These are phyloP conservation scores for Lactifluus pinguis DNA, from an alignment of 768 basidiomycete species.

Conservation along the genomic window DNA sequence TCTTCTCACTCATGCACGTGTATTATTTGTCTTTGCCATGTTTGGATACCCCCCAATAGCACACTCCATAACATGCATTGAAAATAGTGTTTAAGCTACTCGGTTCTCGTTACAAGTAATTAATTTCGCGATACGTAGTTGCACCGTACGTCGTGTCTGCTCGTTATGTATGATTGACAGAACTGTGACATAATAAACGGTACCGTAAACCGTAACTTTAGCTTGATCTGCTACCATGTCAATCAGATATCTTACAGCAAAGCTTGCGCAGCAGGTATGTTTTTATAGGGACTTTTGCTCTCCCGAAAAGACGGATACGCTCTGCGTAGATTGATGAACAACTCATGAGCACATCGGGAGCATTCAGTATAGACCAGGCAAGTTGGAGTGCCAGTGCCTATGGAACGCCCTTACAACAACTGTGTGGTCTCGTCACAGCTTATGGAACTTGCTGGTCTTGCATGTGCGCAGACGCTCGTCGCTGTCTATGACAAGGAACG, in stretches of 20 bases:
- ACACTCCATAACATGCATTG: neutral
- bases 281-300: neutral
- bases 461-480: conserved; percentile 83
- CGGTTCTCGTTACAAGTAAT: too few relatives aligned
- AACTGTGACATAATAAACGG: conserved; percentile 3
- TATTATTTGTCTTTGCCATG: too few relatives aligned
- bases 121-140: neutral
- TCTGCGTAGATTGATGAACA: conserved; percentile 80
- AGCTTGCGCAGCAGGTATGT: conserved; percentile 59
- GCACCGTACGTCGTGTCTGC: too few relatives aligned
- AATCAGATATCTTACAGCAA: conserved; percentile 18
- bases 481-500: conserved; percentile 62
- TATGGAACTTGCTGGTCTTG: conserved; percentile 93
- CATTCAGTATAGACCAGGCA: conserved; percentile 93
- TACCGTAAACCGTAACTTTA: neutral
- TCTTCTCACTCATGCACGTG: too few relatives aligned
- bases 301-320: neutral
- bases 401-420: neutral
- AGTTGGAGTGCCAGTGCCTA: neutral
- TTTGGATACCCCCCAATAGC: too few relatives aligned
- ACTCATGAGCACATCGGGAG: conserved; percentile 80
- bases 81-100: too few relatives aligned
- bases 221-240: conserved; percentile 30
- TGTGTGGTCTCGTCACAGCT: conserved; percentile 38
- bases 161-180: neutral